A percentile compares a stretch with the other conserved stretches of the same genome.
Conservation (phyloP, 2,329 filamentous ascomycete genomes). For the Xylariaceae sp. region DNA sequence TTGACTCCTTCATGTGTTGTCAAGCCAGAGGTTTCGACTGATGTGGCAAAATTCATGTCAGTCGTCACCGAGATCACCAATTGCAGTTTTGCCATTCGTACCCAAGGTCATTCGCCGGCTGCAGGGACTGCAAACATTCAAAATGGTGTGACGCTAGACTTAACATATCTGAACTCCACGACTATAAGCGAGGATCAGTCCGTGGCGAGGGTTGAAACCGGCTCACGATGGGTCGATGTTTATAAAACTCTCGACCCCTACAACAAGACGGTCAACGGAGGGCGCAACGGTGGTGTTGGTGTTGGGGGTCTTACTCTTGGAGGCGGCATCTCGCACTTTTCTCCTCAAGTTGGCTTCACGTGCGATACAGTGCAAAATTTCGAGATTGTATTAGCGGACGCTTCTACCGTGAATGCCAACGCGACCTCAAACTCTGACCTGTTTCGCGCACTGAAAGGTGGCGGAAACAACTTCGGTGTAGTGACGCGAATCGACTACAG, state of each 20-base stretch:
- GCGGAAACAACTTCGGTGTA: conserved; percentile 6
- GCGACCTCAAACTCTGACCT: conserved; percentile 7
- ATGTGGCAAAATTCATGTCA: conserved; percentile 8
- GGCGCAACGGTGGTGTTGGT: conserved; percentile 6
- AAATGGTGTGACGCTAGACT: conserved; percentile 8
- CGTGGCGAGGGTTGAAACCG: conserved; percentile 4
- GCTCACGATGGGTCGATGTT: conserved; percentile 4
- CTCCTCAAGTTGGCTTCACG: conserved; percentile 10
- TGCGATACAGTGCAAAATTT: conserved; percentile 18
- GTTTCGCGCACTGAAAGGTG: conserved; percentile 9
- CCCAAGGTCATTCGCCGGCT: conserved; percentile 8
- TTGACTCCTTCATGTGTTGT: conserved; percentile 9
- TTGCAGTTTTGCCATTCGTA: conserved; percentile 11
- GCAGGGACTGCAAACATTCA: conserved; percentile 10
- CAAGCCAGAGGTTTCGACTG: conserved; percentile 2
- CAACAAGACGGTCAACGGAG: conserved; percentile 9
- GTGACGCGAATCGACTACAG: conserved; percentile 6
- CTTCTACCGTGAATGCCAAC: conserved; percentile 11
- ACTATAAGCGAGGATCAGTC: conserved; percentile 1
- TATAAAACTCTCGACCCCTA: conserved; percentile 7
- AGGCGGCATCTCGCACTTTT: conserved; percentile 9
- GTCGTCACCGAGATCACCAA: conserved; percentile 5
- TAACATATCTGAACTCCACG: conserved; percentile 6
- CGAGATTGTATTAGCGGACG: conserved; percentile 8
- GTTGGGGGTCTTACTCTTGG: conserved; percentile 9